Conservation (phyloP, 2,329 filamentous ascomycete genomes). For the Hypomyces rosellus region DNA sequence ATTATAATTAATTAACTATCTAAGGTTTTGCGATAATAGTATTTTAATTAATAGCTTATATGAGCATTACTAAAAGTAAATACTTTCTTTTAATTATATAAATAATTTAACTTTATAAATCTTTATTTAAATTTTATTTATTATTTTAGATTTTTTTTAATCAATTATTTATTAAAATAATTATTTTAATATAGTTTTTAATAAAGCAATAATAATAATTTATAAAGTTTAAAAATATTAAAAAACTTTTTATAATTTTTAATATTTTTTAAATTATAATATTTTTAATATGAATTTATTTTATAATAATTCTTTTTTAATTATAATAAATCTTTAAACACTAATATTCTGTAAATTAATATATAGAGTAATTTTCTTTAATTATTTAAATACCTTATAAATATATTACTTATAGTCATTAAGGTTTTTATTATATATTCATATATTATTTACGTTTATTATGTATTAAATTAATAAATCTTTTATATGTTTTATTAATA, state of each 20-base stretch:
- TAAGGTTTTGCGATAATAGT: no score
- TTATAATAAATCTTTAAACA: slow-evolving; percentile 6
- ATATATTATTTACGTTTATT: slow-evolving; percentile 15
- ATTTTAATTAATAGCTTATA: no score
- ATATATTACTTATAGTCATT: slow-evolving; percentile 12
- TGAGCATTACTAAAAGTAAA: no score
- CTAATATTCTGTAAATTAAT: slow-evolving; percentile 7
- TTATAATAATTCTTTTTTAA: slow-evolving; percentile 8
- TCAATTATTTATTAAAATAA: not conserved
- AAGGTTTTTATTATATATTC: slow-evolving; percentile 10
- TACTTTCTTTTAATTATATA: not conserved
- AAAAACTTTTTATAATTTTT: slow-evolving; percentile 1
- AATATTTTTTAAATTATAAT: slow-evolving; percentile 1
- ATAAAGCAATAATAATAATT: not conserved
- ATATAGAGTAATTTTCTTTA: slow-evolving; percentile 8
- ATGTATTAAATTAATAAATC: slow-evolving; percentile 8
- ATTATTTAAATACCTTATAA: slow-evolving; percentile 7
- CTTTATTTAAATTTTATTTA: not conserved
- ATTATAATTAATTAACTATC: no score
- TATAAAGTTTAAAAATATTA: slow-evolving; percentile 1
- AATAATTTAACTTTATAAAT: not conserved
- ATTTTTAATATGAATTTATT: not conserved
- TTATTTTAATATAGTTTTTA: not conserved
- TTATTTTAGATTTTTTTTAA: not conserved
- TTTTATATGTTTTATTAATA: slow-evolving; percentile 11